Evolutionary conservation across 345 rosid genomes (phyloP).

Genomic region (Syzygium grande): DNA sequence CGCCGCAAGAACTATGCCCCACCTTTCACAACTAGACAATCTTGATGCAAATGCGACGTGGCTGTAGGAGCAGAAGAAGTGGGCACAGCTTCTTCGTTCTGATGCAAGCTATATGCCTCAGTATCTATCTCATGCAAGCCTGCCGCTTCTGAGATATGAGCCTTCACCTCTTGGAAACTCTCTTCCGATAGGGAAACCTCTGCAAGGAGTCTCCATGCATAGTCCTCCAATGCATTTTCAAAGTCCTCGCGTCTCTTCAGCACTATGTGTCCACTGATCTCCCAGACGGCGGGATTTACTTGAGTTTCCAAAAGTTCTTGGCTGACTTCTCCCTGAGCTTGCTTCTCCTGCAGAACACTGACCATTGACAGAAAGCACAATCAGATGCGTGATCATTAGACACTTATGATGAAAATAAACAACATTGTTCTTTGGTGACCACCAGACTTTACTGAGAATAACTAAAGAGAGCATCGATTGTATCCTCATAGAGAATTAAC

Average conservation of each 20-base stretch:
- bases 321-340: constrained; percentile 38
- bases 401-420: not conserved
- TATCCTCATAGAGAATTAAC: not conserved
- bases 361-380: not conserved
- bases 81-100: constrained; percentile 3
- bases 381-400: not conserved
- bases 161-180: constrained; percentile 35
- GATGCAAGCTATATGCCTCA: not conserved
- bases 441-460: not conserved
- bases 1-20: not conserved
- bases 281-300: constrained; percentile 50
- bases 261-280: constrained; percentile 47
- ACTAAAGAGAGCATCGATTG: not conserved
- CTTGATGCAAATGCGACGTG: not conserved
- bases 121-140: constrained; percentile 3
- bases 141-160: constrained; percentile 23
- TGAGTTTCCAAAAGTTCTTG: constrained; percentile 35
- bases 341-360: constrained; percentile 53
- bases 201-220: constrained; percentile 35
- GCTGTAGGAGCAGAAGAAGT: not conserved
- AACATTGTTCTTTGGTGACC: not conserved
- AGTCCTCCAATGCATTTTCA: constrained; percentile 32
- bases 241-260: constrained; percentile 34
- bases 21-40: constrained; percentile 7
- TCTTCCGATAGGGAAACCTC: constrained; percentile 48